Base-by-base conservation (phyloP, 2,329 filamentous ascomycete species). In the Clonostachys solani region DNA sequence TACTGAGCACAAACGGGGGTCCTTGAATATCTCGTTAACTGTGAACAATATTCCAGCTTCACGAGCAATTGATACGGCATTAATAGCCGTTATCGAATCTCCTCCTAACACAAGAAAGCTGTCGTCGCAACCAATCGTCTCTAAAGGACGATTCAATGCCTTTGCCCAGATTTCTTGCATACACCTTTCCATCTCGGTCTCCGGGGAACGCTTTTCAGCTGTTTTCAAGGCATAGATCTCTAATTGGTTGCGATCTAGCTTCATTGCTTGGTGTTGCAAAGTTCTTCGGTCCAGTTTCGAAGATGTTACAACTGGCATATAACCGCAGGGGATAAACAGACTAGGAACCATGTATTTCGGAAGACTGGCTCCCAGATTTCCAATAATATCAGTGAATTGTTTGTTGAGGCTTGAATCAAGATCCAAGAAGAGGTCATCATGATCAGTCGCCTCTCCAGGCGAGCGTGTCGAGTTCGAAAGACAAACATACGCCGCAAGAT, bases 291-390 rank as follows among this genome's bases (percentile, higher is more conserved):
- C 43, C 45, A 49, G 36, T 40, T 55, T 55, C 5, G 41, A 46
- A 12, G 53, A 54, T 6, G 53, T 48, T 7, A 49, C 53, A 13
- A 45, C 23, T 16, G 52, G 53, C 49, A 55, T 53, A 15, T 50
- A 52, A 10, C 15, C 12, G 43, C 52, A 54, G 34, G 47, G 50
- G 5, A 55, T 51, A 7, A 52, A 55, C 17, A 51, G 37, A 12
- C 48, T 47, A 15, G 53, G 53, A 6, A 55, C 38, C 53, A 55
- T 55, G 42, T 55, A 55, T 5, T 41, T 38, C 2, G 53, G 53
- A 19, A 55, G 45, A 4, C 29, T 16, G 12, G 47, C 37, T 13
- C 33, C 45, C 10, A 53, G 17, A 6, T 51, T 37, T 2, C 46
- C 49, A 12, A 50, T 40, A 4, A 50, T 44, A 12, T 56, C 57